Evolutionary conservation across 106 monocot genomes (phyloP), one percentile per base, ranked within the genome.

Genomic region (Alisma plantagoaquatica): DNA sequence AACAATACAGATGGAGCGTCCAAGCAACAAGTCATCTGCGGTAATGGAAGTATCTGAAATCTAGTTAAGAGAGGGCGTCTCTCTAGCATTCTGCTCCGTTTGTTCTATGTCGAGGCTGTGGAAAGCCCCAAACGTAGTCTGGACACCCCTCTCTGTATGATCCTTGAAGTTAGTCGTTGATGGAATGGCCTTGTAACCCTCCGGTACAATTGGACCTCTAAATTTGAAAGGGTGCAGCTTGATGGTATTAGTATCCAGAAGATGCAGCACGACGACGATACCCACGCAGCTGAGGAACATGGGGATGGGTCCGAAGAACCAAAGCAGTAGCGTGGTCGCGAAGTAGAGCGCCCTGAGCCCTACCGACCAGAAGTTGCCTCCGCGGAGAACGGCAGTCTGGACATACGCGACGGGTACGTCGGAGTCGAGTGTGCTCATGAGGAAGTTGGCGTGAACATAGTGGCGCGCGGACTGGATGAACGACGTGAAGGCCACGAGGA

Each of bases 221-320:
- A 38, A 38, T 6, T 38, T 38, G 41, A 58, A 72, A 3, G 47
- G 61, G 47, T 87, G 87, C 33, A 75, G 66, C 5, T 81, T 78
- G 24, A 63, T 59, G 4, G 74, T 67, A 56, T 82, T 87, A 27
- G 57, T 51, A 67, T 87, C 87, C 0, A 82, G 78, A 25, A 75
- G 27, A 65, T 64, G 50, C 32, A 87, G 62, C 2, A 69, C 35
- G 9, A 56, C 19, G 33, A 82, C 82, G 69, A 73, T 78, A 25
- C 59, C 49, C 14, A 82, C 54, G 1, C 82, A 82, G 60, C 78
- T 63, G 0, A 17, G 23, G 3, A 88, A 88, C 87, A 88, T 88
- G 1, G 82, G 82, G 2, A 88, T 75, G 0, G 82, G 87, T 3
- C 87, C 87, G 19, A 88, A 88, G 10, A 88, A 75, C 87, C 87